Conservation (phyloP, 2,329 filamentous ascomycete species). For the Fusarium transvaalense region DNA sequence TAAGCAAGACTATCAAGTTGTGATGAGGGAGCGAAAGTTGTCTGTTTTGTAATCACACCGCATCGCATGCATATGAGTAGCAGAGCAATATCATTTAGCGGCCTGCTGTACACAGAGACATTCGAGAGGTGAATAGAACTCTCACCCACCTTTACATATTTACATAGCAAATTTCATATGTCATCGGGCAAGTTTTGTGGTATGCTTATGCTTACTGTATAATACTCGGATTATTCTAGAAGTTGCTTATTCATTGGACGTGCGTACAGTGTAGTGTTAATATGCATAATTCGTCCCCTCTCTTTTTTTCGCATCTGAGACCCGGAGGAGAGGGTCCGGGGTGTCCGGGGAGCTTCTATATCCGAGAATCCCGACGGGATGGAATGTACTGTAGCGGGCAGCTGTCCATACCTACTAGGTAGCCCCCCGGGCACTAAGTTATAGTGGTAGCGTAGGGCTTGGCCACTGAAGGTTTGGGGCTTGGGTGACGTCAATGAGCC, state of each 20-base stretch:
- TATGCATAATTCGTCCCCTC: constrained; percentile 9
- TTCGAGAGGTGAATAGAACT: constrained; percentile 23
- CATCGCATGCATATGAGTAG: not conserved
- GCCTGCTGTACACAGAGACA: not conserved
- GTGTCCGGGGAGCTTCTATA: not conserved
- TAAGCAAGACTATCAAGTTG: constrained; percentile 56
- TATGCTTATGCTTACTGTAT: not conserved
- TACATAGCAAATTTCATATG: constrained; percentile 13
- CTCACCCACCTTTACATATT: constrained; percentile 3
- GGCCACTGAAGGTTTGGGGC: not conserved
- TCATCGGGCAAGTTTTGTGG: constrained; percentile 6
- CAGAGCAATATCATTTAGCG: not conserved
- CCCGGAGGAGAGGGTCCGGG: constrained; percentile 1
- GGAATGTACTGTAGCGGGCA: not conserved
- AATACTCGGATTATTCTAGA: constrained; percentile 18
- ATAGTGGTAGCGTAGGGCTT: constrained; percentile 25
- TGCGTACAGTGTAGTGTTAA: not conserved
- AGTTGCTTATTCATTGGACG: constrained; percentile 12
- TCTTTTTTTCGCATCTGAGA: not conserved
- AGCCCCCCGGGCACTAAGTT: constrained; percentile 18
- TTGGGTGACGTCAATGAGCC: constrained; percentile 40
- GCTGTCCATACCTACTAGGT: no score
- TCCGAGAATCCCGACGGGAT: constrained; percentile 34
- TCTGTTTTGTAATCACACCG: constrained; percentile 27
- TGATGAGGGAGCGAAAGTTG: constrained; percentile 51